These are phyloP conservation scores for Tricholoma flavovirens DNA, from an alignment of 768 basidiomycete species.

Conservation along the genomic window DNA sequence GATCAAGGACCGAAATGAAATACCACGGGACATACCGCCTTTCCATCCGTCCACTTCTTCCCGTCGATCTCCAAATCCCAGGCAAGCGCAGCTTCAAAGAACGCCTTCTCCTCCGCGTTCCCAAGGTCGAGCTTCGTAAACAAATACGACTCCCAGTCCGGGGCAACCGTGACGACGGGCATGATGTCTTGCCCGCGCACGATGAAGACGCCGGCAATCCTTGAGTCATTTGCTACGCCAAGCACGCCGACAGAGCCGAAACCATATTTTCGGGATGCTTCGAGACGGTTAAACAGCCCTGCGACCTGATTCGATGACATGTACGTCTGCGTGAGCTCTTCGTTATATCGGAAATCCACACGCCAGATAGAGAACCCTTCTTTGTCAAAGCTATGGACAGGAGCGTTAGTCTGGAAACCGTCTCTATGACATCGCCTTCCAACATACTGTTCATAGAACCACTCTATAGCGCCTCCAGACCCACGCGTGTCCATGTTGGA, in stretches of 20 bases:
- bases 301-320: slow-evolving; percentile 93
- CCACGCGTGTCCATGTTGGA: slow-evolving; percentile 97
- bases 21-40: neutral
- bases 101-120: slow-evolving; percentile 73
- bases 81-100: slow-evolving; percentile 62
- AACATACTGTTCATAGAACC: slow-evolving; percentile 92
- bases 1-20: neutral
- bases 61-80: slow-evolving; percentile 2
- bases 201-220: slow-evolving; percentile 81
- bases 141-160: slow-evolving; percentile 87
- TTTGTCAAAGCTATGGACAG: slow-evolving; percentile 65
- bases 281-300: slow-evolving; percentile 97
- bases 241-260: slow-evolving; percentile 93
- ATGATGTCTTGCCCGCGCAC: slow-evolving; percentile 70
- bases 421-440: neutral
- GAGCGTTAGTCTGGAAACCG: neutral
- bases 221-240: slow-evolving; percentile 68
- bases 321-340: slow-evolving; percentile 72
- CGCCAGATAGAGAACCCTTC: slow-evolving; percentile 89
- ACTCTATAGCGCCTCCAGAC: slow-evolving; percentile 78
- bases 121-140: slow-evolving; percentile 74
- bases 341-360: slow-evolving; percentile 55
- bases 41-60: slow-evolving; percentile 1
- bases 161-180: slow-evolving; percentile 72
- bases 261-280: slow-evolving; percentile 94